Evolutionary conservation across 768 basidiomycete species (phyloP).

Genomic region (Macrolepiota fuliginosa): DNA sequence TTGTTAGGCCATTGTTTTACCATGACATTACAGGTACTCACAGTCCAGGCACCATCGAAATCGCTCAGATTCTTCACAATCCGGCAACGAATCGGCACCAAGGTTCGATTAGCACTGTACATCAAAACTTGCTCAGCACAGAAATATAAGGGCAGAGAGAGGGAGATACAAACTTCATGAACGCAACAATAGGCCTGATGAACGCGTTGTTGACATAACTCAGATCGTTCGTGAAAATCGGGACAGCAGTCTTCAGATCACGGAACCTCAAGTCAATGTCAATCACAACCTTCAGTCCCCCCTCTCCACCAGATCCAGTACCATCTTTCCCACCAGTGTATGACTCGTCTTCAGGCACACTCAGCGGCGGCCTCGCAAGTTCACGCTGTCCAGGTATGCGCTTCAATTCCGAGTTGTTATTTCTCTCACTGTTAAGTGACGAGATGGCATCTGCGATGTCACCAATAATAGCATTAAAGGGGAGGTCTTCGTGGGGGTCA

Average conservation of each 20-base stretch:
- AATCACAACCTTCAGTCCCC: constrained; percentile 55
- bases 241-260: constrained; percentile 93
- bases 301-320: constrained; percentile 20
- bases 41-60: constrained; percentile 97
- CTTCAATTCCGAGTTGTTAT: constrained; percentile 34
- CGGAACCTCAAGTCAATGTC: constrained; percentile 95
- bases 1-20: not conserved
- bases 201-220: constrained; percentile 92
- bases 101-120: constrained; percentile 82
- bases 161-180: constrained; percentile 79
- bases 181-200: constrained; percentile 94
- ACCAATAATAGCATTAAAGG: constrained; percentile 80
- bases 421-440: constrained; percentile 41
- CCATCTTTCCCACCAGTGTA: constrained; percentile 21
- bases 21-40: constrained; percentile 36
- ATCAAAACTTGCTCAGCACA: constrained; percentile 12
- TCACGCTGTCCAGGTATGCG: constrained; percentile 84
- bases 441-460: constrained; percentile 89
- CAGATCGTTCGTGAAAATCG: constrained; percentile 84
- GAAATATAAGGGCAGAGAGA: not conserved
- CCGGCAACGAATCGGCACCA: constrained; percentile 91
- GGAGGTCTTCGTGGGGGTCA: constrained; percentile 63
- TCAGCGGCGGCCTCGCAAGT: constrained; percentile 82
- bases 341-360: constrained; percentile 37
- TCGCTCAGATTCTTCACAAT: constrained; percentile 81